These are phyloP conservation scores for Saturnispora serradocipensis DNA, from an alignment of 805 yeast species.

Conservation along the genomic window DNA sequence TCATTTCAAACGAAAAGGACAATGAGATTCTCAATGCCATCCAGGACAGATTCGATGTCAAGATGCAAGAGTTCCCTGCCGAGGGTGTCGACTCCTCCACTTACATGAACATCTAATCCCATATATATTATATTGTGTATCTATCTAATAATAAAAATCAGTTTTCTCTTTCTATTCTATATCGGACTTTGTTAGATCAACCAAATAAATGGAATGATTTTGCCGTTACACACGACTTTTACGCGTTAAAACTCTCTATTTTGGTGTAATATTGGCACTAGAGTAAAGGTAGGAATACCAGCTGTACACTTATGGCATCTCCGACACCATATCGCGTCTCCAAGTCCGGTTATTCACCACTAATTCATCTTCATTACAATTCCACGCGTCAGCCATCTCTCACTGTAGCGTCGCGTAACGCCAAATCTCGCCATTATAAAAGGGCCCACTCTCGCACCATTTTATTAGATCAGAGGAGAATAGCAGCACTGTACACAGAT, in stretches of 20 bases:
- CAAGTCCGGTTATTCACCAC: neutral
- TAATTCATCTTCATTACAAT: neutral
- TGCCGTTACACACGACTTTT: neutral
- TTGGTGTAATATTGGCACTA: neutral
- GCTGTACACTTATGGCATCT: neutral
- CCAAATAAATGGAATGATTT: neutral
- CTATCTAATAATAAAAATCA: neutral
- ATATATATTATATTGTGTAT: neutral
- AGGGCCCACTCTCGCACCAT: neutral
- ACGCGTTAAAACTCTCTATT: neutral
- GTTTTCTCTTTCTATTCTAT: neutral
- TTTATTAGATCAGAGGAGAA: neutral
- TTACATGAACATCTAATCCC: conserved; percentile 77
- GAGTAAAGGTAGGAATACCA: no score
- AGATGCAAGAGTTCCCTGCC: conserved; percentile 90
- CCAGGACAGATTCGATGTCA: conserved; percentile 95
- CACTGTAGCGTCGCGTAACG: neutral
- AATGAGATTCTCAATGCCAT: conserved; percentile 84
- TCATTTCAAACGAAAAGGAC: conserved; percentile 78
- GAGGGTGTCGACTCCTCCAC: conserved; percentile 97
- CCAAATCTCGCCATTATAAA: neutral
- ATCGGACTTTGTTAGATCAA: neutral
- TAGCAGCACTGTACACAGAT: neutral
- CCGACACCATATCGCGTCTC: no score
- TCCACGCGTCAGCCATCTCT: neutral